A percentile compares a stretch with the other conserved stretches of the same genome.
Evolutionary conservation across 257 asterid species (phyloP).

Genomic region (Capsicum pubescens): DNA sequence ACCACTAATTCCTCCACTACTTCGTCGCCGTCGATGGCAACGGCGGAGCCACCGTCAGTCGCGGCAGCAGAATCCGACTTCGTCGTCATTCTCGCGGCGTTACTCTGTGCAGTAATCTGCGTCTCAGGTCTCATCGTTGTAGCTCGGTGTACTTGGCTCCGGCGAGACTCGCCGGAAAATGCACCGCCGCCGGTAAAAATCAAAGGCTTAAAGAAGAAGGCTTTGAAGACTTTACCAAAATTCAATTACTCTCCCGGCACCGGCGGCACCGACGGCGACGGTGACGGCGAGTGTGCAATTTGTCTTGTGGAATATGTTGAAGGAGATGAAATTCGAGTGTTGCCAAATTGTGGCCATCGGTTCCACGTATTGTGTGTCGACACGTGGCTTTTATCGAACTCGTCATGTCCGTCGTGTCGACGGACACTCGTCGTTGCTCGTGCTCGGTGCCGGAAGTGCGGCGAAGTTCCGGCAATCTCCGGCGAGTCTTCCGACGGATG

Average conservation of each 20-base stretch:
- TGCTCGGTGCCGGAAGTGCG: conserved; percentile 39
- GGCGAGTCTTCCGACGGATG: background rate
- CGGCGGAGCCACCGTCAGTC: conserved; percentile 29
- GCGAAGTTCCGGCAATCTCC: conserved; percentile 31
- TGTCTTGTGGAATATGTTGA: conserved; percentile 36
- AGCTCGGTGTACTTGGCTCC: conserved; percentile 44
- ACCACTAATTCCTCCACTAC: conserved; percentile 17
- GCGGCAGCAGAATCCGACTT: conserved; percentile 37
- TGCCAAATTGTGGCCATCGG: conserved; percentile 39
- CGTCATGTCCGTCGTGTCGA: conserved; percentile 40
- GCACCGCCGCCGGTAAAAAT: conserved; percentile 30
- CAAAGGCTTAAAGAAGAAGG: conserved; percentile 42
- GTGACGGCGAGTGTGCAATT: conserved; percentile 33
- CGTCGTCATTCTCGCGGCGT: conserved; percentile 39
- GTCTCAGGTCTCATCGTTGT: conserved; percentile 38
- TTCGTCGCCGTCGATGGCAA: background rate
- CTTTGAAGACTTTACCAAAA: conserved; percentile 31
- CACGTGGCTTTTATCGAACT: conserved; percentile 38
- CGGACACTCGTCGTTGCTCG: conserved; percentile 34
- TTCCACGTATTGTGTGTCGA: conserved; percentile 38
- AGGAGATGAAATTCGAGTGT: conserved; percentile 41
- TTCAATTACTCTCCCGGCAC: background rate
- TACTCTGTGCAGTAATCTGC: conserved; percentile 42
- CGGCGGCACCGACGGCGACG: background rate
- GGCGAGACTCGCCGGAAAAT: conserved; percentile 22